phyloP scores from a whole-genome alignment of 179 eudicot genomes.

The Carnegiea gigantea region DNA sequence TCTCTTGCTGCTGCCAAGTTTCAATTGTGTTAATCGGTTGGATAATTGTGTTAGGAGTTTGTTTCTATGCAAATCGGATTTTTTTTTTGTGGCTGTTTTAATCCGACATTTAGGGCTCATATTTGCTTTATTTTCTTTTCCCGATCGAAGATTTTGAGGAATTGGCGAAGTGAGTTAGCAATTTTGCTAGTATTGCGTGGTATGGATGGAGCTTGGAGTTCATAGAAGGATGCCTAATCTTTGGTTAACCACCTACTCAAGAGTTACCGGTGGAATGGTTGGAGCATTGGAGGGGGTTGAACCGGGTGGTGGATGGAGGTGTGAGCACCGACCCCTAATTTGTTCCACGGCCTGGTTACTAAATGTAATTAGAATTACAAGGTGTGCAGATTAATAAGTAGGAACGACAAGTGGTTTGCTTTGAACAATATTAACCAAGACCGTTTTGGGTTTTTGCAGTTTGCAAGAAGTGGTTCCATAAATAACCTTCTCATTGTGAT shows the following conservation, averaged over 20 bases:
- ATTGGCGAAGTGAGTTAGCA: neutral
- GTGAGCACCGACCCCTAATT: neutral
- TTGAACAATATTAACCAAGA: neutral
- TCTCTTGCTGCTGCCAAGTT: neutral
- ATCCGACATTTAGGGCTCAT: neutral
- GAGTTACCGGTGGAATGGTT: neutral
- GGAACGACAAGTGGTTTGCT: neutral
- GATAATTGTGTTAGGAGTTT: neutral
- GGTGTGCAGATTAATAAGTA: no score
- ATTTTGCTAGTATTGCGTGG: neutral
- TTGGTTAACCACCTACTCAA: neutral
- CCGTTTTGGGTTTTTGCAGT: neutral
- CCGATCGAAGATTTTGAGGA: neutral
- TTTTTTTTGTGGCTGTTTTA: neutral
- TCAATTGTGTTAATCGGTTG: neutral
- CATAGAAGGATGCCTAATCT: neutral
- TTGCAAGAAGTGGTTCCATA: neutral
- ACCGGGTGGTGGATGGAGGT: no score
- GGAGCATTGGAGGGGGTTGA: neutral
- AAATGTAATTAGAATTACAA: neutral
- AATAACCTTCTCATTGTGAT: neutral
- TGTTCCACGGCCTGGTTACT: neutral
- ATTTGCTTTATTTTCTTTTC: neutral
- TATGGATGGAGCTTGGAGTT: neutral
- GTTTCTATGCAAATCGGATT: no score